Evolutionary conservation across 2,329 filamentous ascomycete species (phyloP).

Genomic region (Monosporascus cannonballus): DNA sequence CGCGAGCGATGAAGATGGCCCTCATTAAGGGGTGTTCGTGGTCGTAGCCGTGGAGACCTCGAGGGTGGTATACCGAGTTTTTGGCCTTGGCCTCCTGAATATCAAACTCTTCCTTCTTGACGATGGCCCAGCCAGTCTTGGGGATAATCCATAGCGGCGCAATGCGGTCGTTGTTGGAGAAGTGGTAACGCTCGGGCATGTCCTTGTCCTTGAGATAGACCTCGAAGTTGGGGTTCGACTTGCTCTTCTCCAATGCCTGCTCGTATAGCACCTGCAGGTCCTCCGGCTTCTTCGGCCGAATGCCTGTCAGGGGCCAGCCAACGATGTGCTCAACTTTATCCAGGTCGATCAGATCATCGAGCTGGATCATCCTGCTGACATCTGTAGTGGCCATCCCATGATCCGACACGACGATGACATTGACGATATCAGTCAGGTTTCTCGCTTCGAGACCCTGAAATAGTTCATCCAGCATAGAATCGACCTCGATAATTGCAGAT

Average conservation of each 20-base stretch:
- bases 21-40: slow-evolving; percentile 93
- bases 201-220: slow-evolving; percentile 80
- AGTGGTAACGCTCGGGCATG: slow-evolving; percentile 93
- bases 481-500: slow-evolving; percentile 69
- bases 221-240: slow-evolving; percentile 65
- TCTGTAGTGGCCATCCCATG: slow-evolving; percentile 98
- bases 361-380: slow-evolving; percentile 70
- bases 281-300: slow-evolving; percentile 67
- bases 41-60: slow-evolving; percentile 90
- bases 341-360: slow-evolving; percentile 82
- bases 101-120: slow-evolving; percentile 72
- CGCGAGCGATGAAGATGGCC: slow-evolving; percentile 87
- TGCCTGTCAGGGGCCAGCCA: slow-evolving; percentile 88
- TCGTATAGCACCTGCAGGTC: slow-evolving; percentile 65
- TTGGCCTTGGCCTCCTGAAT: slow-evolving; percentile 60
- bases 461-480: slow-evolving; percentile 72
- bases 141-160: slow-evolving; percentile 93
- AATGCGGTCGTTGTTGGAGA: slow-evolving; percentile 80
- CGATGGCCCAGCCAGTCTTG: slow-evolving; percentile 87
- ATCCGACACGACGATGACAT: slow-evolving; percentile 92
- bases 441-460: slow-evolving; percentile 71
- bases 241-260: slow-evolving; percentile 48
- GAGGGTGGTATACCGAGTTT: slow-evolving; percentile 66
- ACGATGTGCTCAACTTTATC: slow-evolving; percentile 75
- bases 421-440: slow-evolving; percentile 85